Evolutionary conservation across 805 yeast genomes (phyloP).

Genomic region (Candida sphagnicola): DNA sequence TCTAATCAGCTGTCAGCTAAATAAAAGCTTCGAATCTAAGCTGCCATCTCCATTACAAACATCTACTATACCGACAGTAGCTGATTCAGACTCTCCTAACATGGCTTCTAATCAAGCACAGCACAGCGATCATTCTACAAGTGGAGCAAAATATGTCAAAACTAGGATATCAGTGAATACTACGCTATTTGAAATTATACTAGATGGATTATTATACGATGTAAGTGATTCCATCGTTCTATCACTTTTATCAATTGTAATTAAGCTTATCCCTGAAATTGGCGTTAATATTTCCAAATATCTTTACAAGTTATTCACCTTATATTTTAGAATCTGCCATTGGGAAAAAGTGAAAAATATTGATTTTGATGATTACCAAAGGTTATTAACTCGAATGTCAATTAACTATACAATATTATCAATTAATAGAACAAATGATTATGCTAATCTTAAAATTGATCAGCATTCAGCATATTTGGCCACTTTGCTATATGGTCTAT

Average conservation of each 20-base stretch:
- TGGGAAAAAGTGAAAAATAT: slow-evolving; percentile 18
- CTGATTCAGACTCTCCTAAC: too few relatives aligned
- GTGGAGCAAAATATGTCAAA: too few relatives aligned
- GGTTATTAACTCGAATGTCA: not conserved
- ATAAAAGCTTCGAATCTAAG: not conserved
- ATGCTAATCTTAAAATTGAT: slow-evolving; percentile 13
- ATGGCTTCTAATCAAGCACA: too few relatives aligned
- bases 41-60: not conserved
- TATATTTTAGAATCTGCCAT: slow-evolving; percentile 37
- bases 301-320: slow-evolving; percentile 40
- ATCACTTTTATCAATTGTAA: slow-evolving; percentile 26
- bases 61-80: too few relatives aligned
- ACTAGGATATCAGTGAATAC: too few relatives aligned
- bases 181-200: slow-evolving; percentile 15
- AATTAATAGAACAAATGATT: not conserved
- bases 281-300: slow-evolving; percentile 26
- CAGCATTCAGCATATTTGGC: slow-evolving; percentile 34
- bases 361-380: not conserved
- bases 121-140: too few relatives aligned
- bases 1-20: slow-evolving; percentile 18
- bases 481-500: slow-evolving; percentile 54
- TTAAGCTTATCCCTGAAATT: slow-evolving; percentile 41
- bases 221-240: slow-evolving; percentile 35
- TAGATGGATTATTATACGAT: slow-evolving; percentile 40
- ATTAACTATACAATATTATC: not conserved